phyloP scores from a whole-genome alignment of 352 stramenopile genomes.

The Phytophthora cactorum region DNA sequence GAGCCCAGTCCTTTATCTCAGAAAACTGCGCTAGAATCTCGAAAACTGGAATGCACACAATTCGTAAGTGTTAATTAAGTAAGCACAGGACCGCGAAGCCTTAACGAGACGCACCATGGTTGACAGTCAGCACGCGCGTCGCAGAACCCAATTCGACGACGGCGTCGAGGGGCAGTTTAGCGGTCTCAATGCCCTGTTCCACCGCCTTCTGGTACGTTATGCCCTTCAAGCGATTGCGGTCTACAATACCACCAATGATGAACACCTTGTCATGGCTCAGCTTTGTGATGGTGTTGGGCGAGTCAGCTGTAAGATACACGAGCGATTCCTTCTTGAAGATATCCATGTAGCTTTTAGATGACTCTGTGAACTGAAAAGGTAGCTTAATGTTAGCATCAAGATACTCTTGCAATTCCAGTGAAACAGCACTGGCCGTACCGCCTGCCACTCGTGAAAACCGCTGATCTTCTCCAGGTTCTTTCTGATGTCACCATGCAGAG shows the following conservation, averaged over 20 bases:
- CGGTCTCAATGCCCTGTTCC: constrained; percentile 90
- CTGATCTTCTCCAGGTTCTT: constrained; percentile 91
- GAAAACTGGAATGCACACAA: constrained; percentile 55
- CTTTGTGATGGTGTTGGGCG: constrained; percentile 89
- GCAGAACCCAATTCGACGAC: constrained; percentile 72
- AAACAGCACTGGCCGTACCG: constrained; percentile 33
- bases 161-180: constrained; percentile 92
- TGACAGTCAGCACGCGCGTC: constrained; percentile 89
- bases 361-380: constrained; percentile 58
- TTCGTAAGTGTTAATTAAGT: background rate
- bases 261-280: constrained; percentile 93
- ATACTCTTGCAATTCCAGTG: background rate
- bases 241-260: constrained; percentile 97
- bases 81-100: background rate
- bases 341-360: constrained; percentile 69
- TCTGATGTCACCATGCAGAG: constrained; percentile 71
- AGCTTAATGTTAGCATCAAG: background rate
- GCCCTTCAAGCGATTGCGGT: constrained; percentile 96
- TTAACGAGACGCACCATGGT: constrained; percentile 67
- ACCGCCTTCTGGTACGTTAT: constrained; percentile 93
- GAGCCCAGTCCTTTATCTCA: constrained; percentile 76
- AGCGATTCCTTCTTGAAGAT: constrained; percentile 85
- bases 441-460: constrained; percentile 88
- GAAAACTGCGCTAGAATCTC: constrained; percentile 80
- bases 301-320: constrained; percentile 96